Evolutionary conservation across 371 early-diverging fungal genomes (phyloP).

Genomic region (Apophysomyces ossiformis): DNA sequence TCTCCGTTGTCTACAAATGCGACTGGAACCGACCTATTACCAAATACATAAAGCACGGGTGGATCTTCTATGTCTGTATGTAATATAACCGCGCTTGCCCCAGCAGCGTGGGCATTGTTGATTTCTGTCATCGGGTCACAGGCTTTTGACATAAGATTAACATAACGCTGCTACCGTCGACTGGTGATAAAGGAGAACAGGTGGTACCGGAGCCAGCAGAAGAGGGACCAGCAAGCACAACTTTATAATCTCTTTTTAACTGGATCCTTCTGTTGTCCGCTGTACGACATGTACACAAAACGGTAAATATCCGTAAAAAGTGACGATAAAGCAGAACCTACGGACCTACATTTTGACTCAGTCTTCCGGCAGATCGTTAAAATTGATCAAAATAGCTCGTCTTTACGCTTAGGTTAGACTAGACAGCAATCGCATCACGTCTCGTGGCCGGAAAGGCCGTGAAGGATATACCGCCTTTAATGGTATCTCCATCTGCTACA

Average conservation of each 20-base stretch:
- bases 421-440: constrained; percentile 62
- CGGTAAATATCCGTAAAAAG: background rate
- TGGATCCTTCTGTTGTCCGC: background rate
- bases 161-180: constrained; percentile 27
- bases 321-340: too few relatives aligned
- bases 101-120: constrained; percentile 39
- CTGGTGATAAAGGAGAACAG: background rate
- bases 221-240: too few relatives aligned
- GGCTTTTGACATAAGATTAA: constrained; percentile 53
- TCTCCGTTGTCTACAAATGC: constrained; percentile 42
- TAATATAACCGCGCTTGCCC: constrained; percentile 57
- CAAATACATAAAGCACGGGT: background rate
- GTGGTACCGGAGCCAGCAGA: too few relatives aligned
- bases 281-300: constrained; percentile 28
- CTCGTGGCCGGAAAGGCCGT: constrained; percentile 64
- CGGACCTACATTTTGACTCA: too few relatives aligned
- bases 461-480: constrained; percentile 62
- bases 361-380: too few relatives aligned
- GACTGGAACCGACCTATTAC: constrained; percentile 29
- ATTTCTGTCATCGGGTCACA: constrained; percentile 52
- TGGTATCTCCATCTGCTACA: constrained; percentile 72
- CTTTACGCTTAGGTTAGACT: constrained; percentile 59
- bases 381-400: constrained; percentile 12
- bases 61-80: constrained; percentile 30
- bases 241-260: background rate